Evolutionary conservation across 495 filamentous ascomycete genomes (phyloP).

Genomic region (Achaetomiella virescens): DNA sequence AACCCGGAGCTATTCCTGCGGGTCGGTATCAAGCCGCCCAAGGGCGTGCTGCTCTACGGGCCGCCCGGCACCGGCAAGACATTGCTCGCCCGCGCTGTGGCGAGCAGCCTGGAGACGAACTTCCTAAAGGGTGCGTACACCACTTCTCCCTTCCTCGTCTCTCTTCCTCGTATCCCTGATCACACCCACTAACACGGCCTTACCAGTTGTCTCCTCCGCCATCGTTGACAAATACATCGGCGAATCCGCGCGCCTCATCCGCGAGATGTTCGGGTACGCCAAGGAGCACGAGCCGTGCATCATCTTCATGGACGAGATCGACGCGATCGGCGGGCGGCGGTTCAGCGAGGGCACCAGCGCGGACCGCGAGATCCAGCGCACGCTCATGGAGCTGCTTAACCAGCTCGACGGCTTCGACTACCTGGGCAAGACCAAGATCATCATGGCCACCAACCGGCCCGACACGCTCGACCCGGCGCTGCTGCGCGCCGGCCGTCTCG

Average conservation of each 20-base stretch:
- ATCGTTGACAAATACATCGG: constrained; percentile 99
- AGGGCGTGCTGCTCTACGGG: constrained; percentile 96
- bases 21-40: constrained; percentile 98
- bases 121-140: constrained; percentile 78
- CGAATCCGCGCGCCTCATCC: constrained; percentile 92
- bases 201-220: constrained; percentile 90
- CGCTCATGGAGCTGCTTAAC: constrained; percentile 97
- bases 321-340: constrained; percentile 93
- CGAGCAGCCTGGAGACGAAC: constrained; percentile 95
- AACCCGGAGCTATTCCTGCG: constrained; percentile 96
- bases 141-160: neutral
- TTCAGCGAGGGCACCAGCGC: constrained; percentile 99
- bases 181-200: neutral
- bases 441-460: constrained; percentile 99
- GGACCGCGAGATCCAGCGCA: constrained; percentile 97
- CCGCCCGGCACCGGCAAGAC: constrained; percentile 98
- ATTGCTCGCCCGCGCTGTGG: constrained; percentile 87
- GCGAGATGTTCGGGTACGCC: constrained; percentile 99
- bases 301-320: constrained; percentile 99
- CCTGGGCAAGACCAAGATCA: constrained; percentile 98
- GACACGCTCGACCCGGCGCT: constrained; percentile 96
- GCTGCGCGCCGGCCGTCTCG: constrained; percentile 85
- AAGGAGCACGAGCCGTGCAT: constrained; percentile 99
- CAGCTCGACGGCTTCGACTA: constrained; percentile 99
- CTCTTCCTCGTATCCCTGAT: no score